Evolutionary conservation across 768 basidiomycete species (phyloP).

Genomic region (Sporobolomyces phaffii): DNA sequence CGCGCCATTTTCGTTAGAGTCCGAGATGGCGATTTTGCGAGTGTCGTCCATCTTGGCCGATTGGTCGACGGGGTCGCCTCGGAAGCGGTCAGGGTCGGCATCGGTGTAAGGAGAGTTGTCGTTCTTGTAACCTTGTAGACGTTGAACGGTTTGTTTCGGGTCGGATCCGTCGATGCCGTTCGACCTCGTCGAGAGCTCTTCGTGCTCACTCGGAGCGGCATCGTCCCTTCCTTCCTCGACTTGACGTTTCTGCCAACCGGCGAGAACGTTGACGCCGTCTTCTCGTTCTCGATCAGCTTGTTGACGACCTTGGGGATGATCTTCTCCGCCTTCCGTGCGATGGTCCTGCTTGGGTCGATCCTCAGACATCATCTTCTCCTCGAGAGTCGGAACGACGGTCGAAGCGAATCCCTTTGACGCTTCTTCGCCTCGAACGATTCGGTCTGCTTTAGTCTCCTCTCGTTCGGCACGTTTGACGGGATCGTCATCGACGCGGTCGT

Average conservation of each 20-base stretch:
- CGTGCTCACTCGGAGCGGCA: not conserved
- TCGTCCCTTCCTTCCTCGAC: conserved; percentile 5
- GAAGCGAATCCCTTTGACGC: conserved; percentile 57
- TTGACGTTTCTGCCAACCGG: conserved; percentile 8
- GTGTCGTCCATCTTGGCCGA: conserved; percentile 25
- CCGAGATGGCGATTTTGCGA: conserved; percentile 2
- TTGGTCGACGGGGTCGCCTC: conserved; percentile 18
- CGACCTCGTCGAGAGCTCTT: conserved; percentile 7
- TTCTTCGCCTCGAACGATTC: conserved; percentile 46
- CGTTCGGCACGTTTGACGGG: conserved; percentile 14
- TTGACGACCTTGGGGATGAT: conserved; percentile 7
- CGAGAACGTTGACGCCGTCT: not conserved
- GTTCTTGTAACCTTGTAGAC: not conserved
- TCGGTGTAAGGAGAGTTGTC: conserved; percentile 11
- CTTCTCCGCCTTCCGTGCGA: not conserved
- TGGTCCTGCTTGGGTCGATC: conserved; percentile 41
- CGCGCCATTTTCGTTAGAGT: not conserved
- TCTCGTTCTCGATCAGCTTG: conserved; percentile 24
- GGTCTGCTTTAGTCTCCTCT: conserved; percentile 39
- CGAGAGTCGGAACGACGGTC: conserved; percentile 61
- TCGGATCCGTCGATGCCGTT: conserved; percentile 6
- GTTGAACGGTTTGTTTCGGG: not conserved
- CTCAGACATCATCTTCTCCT: conserved; percentile 61
- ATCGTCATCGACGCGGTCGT: conserved; percentile 14
- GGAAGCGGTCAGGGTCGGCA: conserved; percentile 11